Percentiles rank a stretch among this genome's conserved stretches.
Evolutionary conservation across 1,284 basidiomycete genomes (phyloP).

Genomic region (Austropuccinia psidii): DNA sequence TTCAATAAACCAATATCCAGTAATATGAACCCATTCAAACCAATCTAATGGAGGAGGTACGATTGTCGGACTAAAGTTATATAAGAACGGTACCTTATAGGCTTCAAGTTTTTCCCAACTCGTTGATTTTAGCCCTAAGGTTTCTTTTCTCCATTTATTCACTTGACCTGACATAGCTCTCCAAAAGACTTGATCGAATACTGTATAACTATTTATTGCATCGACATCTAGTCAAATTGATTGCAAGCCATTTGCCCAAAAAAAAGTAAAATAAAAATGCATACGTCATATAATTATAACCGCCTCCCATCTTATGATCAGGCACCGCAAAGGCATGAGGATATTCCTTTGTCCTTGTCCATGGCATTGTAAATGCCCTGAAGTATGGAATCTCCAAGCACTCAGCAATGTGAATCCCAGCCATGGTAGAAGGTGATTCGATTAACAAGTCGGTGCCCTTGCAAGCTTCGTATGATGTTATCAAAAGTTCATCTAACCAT

Average conservation of each 20-base stretch:
- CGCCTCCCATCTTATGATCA: conserved; percentile 85
- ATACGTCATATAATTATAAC: conserved; percentile 91
- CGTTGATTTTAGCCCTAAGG: conserved; percentile 68
- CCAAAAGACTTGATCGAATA: conserved; percentile 99
- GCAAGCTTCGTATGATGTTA: conserved; percentile 90
- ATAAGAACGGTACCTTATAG: conserved; percentile 93
- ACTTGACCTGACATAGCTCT: conserved; percentile 84
- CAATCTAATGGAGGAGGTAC: conserved; percentile 89
- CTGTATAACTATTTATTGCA: conserved; percentile 62
- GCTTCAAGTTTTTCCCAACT: conserved; percentile 87
- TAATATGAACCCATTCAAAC: conserved; percentile 96
- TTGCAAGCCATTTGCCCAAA: no score
- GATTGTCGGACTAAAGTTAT: conserved; percentile 74
- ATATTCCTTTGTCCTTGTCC: conserved; percentile 70
- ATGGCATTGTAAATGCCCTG: conserved; percentile 77
- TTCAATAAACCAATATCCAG: conserved; percentile 51
- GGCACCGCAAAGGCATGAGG: conserved; percentile 97
- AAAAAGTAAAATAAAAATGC: not conserved
- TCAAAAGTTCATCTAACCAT: conserved; percentile 91
- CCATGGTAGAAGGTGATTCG: conserved; percentile 94
- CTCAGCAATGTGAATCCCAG: conserved; percentile 97
- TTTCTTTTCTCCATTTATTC: conserved; percentile 80
- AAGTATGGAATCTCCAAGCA: conserved; percentile 87
- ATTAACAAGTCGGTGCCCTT: conserved; percentile 86
- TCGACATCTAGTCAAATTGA: conserved; percentile 40